Evolutionary conservation across 345 rosid species (phyloP).

Genomic region (Acer negundo): DNA sequence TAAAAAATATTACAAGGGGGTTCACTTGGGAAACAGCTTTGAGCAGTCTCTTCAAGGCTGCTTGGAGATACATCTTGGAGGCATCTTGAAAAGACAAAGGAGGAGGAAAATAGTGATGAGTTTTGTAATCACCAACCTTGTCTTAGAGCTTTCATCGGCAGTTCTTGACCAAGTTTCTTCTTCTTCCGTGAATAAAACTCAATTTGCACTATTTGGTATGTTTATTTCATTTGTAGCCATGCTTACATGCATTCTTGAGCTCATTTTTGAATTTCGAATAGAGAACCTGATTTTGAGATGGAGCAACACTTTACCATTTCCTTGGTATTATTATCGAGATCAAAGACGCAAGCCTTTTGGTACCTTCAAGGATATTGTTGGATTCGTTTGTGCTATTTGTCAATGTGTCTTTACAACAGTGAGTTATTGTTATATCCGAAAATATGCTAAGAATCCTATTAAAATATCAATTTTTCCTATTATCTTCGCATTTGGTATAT

Average conservation of each 20-base stretch:
- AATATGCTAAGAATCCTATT: background rate
- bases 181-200: background rate
- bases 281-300: no score
- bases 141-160: constrained; percentile 12
- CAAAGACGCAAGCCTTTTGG: no score
- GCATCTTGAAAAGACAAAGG: background rate
- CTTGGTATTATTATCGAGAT: no score
- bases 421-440: background rate
- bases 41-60: background rate
- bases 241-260: no score
- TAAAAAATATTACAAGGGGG: background rate
- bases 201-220: no score
- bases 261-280: no score
- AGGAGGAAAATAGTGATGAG: background rate
- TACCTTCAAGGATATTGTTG: no score
- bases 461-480: background rate
- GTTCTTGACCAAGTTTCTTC: constrained; percentile 7
- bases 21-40: background rate
- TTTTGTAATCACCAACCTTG: constrained; percentile 4
- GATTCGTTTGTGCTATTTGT: no score
- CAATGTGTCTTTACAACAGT: background rate
- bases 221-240: no score
- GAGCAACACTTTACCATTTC: no score
- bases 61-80: no score
- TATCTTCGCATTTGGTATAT: constrained; percentile 5